A percentile compares a stretch with the other conserved stretches of the same genome.
Evolutionary conservation across 139 green algal genomes (phyloP).

Genomic region (Edaphochlamys debaryana): DNA sequence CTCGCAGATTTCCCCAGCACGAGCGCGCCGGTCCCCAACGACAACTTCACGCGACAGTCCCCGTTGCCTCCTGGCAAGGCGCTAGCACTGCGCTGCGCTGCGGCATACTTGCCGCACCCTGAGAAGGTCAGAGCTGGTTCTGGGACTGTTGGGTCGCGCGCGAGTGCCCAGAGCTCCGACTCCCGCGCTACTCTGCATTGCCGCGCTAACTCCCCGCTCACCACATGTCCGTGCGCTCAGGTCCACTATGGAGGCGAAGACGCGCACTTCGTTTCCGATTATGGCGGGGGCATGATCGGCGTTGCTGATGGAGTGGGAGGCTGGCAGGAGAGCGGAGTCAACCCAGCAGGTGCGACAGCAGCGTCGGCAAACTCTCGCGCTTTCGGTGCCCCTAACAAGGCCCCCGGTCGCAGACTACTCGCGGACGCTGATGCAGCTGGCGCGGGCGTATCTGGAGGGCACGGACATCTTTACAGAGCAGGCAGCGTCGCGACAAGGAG

Average conservation of each 20-base stretch:
- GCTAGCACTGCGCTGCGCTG: slow-evolving; percentile 51
- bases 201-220: too few species aligned
- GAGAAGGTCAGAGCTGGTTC: slow-evolving; percentile 66
- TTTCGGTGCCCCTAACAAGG: neutral
- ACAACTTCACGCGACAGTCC: neutral
- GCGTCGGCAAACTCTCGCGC: neutral
- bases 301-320: slow-evolving; percentile 94
- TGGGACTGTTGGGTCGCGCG: too few species aligned
- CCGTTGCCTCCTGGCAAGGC: slow-evolving; percentile 27
- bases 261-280: slow-evolving; percentile 80
- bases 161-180: neutral
- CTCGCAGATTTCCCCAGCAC: neutral
- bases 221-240: slow-evolving; percentile 33
- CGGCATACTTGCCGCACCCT: slow-evolving; percentile 77
- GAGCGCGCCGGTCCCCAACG: too few species aligned
- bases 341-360: slow-evolving; percentile 79
- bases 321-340: slow-evolving; percentile 86
- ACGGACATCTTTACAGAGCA: slow-evolving; percentile 42
- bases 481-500: neutral
- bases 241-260: slow-evolving; percentile 87
- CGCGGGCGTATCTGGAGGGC: slow-evolving; percentile 72
- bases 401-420: slow-evolving; percentile 75
- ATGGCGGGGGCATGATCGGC: slow-evolving; percentile 69
- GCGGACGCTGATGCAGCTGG: slow-evolving; percentile 76
- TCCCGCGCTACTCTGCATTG: neutral